These are phyloP conservation scores for Eucalyptus cladocalyx DNA, from an alignment of 345 rosid species.

Conservation along the genomic window DNA sequence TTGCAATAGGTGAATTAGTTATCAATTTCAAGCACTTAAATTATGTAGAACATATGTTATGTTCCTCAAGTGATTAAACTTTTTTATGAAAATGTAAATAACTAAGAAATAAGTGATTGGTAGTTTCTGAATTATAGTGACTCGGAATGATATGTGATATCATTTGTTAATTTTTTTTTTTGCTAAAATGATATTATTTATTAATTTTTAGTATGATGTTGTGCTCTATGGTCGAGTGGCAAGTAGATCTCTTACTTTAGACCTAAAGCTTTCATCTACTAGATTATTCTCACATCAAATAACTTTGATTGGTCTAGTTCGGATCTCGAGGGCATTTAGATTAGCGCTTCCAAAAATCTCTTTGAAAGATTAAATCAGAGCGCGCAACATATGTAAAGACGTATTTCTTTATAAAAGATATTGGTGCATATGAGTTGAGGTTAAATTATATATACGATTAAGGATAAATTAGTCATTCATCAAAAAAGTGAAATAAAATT, in stretches of 20 bases:
- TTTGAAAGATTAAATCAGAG: neutral
- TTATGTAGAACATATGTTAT: neutral
- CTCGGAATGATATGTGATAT: neutral
- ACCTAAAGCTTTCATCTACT: neutral
- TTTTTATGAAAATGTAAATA: neutral
- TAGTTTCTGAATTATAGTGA: neutral
- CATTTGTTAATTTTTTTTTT: neutral
- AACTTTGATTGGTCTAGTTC: neutral
- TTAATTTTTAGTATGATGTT: neutral
- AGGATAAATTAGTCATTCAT: neutral
- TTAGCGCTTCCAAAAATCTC: neutral
- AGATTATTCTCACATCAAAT: neutral
- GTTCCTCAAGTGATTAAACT: neutral
- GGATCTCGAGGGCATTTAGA: neutral
- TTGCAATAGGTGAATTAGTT: neutral
- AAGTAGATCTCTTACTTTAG: neutral
- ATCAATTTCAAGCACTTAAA: neutral
- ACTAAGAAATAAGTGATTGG: neutral
- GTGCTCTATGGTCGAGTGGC: neutral
- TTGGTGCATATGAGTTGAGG: neutral
- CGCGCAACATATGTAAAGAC: accelerated
- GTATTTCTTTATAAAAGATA: neutral
- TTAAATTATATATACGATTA: neutral
- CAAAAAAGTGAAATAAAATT: neutral
- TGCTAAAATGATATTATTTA: too few species aligned